Evolutionary conservation across 139 green algal genomes (phyloP), one percentile per base, ranked within the genome.

Genomic region (Chlamydomonas asymmetrica): DNA sequence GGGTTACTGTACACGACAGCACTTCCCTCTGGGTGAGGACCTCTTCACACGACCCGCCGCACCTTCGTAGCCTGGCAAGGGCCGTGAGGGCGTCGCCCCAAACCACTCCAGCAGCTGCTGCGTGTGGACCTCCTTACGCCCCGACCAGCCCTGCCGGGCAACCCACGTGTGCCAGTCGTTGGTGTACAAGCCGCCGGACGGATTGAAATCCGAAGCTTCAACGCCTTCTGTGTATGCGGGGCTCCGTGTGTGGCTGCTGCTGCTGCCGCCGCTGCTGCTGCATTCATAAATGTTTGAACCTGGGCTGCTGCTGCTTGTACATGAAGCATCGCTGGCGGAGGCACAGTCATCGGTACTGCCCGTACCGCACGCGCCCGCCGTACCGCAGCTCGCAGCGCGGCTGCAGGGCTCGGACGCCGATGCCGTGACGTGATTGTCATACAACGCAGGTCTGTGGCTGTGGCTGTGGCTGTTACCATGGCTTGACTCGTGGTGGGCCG

Each of bases 21-120:
- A 59, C 38, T 35, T 31, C 18, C 27, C 37, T 69, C 9, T 13
- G 25, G 10, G 52, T 7, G 52, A 61, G 52, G 25, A 61, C 9
- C 52, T 61, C 16, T 18, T 56, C 16, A 56, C 18, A 56, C 16
- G 48, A 56, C 13, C n/a, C n/a, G 48, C 52, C 56, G 35, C 62
- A 84, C 79, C 79, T 39, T 62, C 40, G 1, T 66, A 37, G 0
- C 83, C 83, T 5, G 65, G 38, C 37, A 74, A 60, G 3, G 79
- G 72, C 3, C 78, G 5, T 29, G n/a, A 27, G 16, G 76, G 84
- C 4, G 73, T 75, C 13, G 80, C 84, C 0, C 84, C 84, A 62
- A 89, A 89, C 84, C 84, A 89, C 72, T 89, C 79, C 10, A 89
- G 80, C 77, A 89, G 78, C 77, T 81, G 76, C 78, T 86, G 84